Base-by-base conservation (phyloP, 257 asterid genomes). In the Fraxinus americana region DNA sequence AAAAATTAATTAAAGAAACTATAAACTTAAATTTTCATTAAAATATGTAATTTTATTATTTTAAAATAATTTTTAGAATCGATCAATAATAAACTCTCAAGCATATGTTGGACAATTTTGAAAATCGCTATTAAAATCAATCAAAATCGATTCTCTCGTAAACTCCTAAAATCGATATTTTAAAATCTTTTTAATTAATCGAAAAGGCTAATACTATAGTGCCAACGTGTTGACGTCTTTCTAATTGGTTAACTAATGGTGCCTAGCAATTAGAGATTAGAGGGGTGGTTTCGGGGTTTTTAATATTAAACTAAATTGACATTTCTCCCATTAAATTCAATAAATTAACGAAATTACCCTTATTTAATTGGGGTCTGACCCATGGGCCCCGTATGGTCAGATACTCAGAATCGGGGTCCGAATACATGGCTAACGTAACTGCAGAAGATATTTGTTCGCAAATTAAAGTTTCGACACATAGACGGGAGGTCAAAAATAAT, bases 181-280 rank as follows among this genome's bases (percentile, higher is more conserved):
- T 30, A 1, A 30, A 30, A 30, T 29, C 30, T 29, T 29, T 29
- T 29, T 17, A 54, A 4, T 54, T 54, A 54, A 54, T n/a, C 11
- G 1, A 59, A 13, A 63, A 71, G 67, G 65, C 57, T 34, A 45
- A 68, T 48, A 72, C 59, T 25, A 70, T 76, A 71, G 76, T 75
- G 89, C 83, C 82, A 80, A 86, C 94, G 89, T 90, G 91, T 82
- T 77, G 71, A 83, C 86, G 80, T 80, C 83, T 75, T 73, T 73
- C 74, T 78, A 83, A 90, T 90, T 83, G 57, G 88, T 72, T 50
- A 54, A 69, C 29, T 34, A n/a, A 73, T 73, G 90, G 85, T 77
- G 84, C 78, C 82, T 2, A 75, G 89, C 80, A 77, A 71, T 29
- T 19, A 27, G 71, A 17, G 0, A 8, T 9, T 39, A 39, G 13